A percentile compares a stretch with the other conserved stretches of the same genome.
Conservation (phyloP, 495 filamentous ascomycete species). For the Aspergillus conjunctus region DNA sequence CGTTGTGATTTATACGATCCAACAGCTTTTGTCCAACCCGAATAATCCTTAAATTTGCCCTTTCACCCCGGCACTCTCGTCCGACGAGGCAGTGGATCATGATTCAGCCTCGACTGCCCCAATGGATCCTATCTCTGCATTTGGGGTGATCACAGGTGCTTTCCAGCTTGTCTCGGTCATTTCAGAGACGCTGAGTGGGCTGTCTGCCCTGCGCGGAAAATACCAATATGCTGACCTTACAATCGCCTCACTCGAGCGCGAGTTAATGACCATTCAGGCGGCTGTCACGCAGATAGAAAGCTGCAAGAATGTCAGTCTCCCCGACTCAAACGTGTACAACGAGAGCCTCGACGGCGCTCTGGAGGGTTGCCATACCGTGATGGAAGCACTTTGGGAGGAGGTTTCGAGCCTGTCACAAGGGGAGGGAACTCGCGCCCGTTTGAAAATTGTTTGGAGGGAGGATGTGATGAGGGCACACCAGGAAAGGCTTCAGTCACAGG, state of each 20-base stretch:
- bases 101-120: background rate
- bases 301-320: constrained; percentile 37
- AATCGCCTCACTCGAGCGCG: constrained; percentile 42
- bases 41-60: constrained; percentile 2
- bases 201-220: constrained; percentile 40
- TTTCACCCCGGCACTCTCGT: background rate
- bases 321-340: constrained; percentile 34
- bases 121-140: constrained; percentile 40
- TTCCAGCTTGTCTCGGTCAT: constrained; percentile 38
- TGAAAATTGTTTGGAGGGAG: constrained; percentile 46
- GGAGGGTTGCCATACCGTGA: constrained; percentile 43
- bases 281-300: constrained; percentile 46
- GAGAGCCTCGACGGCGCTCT: constrained; percentile 41
- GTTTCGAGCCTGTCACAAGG: constrained; percentile 38
- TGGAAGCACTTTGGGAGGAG: constrained; percentile 44
- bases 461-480: constrained; percentile 45
- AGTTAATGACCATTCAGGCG: constrained; percentile 43
- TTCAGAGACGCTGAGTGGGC: constrained; percentile 35
- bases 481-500: constrained; percentile 43
- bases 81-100: background rate
- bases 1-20: background rate
- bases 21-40: background rate
- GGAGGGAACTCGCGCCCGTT: constrained; percentile 28
- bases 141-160: constrained; percentile 34
- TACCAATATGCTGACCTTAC: constrained; percentile 46